These are phyloP conservation scores for Scheffersomyces insectosa DNA, from an alignment of 1,139 yeast species.

Conservation along the genomic window DNA sequence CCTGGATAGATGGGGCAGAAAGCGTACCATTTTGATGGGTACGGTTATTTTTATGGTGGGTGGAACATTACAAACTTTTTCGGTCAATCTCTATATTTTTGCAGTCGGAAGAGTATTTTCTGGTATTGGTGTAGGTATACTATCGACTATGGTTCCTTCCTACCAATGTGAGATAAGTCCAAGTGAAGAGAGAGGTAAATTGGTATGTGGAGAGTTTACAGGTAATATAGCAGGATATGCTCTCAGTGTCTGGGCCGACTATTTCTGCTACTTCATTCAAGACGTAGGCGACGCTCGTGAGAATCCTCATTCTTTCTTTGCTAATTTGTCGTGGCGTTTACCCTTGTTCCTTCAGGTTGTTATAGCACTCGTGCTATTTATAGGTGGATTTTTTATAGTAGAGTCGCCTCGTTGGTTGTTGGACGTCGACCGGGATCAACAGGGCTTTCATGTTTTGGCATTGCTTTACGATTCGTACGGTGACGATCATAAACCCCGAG, in stretches of 20 bases:
- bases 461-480: slow-evolving; percentile 64
- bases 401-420: slow-evolving; percentile 59
- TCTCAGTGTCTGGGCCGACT: slow-evolving; percentile 57
- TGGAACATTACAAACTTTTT: slow-evolving; percentile 50
- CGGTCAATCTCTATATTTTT: slow-evolving; percentile 43
- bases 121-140: slow-evolving; percentile 55
- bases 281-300: slow-evolving; percentile 41
- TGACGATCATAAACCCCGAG: slow-evolving; percentile 60
- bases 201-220: slow-evolving; percentile 56
- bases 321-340: slow-evolving; percentile 53
- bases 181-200: slow-evolving; percentile 53
- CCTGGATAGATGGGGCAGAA: slow-evolving; percentile 49
- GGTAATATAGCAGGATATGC: slow-evolving; percentile 56
- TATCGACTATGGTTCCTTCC: slow-evolving; percentile 54
- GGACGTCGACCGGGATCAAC: slow-evolving; percentile 50
- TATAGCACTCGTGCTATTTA: slow-evolving; percentile 43
- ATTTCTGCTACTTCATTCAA: slow-evolving; percentile 49
- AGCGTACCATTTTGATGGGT: slow-evolving; percentile 49
- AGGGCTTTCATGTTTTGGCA: slow-evolving; percentile 73
- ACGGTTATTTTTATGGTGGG: slow-evolving; percentile 52
- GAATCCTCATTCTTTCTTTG: slow-evolving; percentile 39
- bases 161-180: slow-evolving; percentile 61
- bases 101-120: slow-evolving; percentile 52
- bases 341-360: slow-evolving; percentile 52
- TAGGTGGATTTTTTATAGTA: slow-evolving; percentile 56